Conservation (phyloP, 768 basidiomycete genomes). For the Lyophyllum atratum region DNA sequence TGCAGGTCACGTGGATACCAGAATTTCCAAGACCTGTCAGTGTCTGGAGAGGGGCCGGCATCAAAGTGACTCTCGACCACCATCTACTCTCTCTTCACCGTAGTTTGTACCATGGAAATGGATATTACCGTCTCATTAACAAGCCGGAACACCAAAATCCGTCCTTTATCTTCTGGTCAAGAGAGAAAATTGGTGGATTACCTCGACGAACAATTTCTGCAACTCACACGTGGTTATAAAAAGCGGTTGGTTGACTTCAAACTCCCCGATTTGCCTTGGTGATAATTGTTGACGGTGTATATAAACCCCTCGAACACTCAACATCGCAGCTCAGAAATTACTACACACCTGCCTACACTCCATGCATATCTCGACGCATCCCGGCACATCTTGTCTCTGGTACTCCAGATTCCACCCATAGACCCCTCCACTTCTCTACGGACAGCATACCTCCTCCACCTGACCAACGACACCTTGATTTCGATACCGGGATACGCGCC, state of each 20-base stretch:
- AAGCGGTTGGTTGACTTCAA: slow-evolving; percentile 58
- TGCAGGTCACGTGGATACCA: not conserved
- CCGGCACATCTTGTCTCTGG: slow-evolving; percentile 56
- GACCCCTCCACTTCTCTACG: slow-evolving; percentile 71
- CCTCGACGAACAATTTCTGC: slow-evolving; percentile 65
- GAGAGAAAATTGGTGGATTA: slow-evolving; percentile 66
- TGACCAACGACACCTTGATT: slow-evolving; percentile 67
- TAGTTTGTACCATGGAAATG: not conserved
- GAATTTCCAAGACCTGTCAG: no score
- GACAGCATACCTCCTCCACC: slow-evolving; percentile 64
- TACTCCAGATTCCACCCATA: slow-evolving; percentile 57
- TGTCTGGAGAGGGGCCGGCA: no score
- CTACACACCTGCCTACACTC: slow-evolving; percentile 58
- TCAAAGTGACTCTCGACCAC: no score
- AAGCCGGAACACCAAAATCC: not conserved
- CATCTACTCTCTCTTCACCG: not conserved
- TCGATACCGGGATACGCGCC: slow-evolving; percentile 64
- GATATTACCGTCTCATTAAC: not conserved
- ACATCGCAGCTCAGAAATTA: slow-evolving; percentile 43
- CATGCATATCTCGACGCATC: slow-evolving; percentile 58
- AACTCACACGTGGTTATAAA: slow-evolving; percentile 69
- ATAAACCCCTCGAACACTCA: not conserved
- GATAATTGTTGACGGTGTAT: not conserved
- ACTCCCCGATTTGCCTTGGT: not conserved
- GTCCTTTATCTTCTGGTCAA: slow-evolving; percentile 52